Percentiles rank a stretch among this genome's conserved stretches.
phyloP scores from a whole-genome alignment of 768 basidiomycete genomes.

The Infundibulicybe gibba region DNA sequence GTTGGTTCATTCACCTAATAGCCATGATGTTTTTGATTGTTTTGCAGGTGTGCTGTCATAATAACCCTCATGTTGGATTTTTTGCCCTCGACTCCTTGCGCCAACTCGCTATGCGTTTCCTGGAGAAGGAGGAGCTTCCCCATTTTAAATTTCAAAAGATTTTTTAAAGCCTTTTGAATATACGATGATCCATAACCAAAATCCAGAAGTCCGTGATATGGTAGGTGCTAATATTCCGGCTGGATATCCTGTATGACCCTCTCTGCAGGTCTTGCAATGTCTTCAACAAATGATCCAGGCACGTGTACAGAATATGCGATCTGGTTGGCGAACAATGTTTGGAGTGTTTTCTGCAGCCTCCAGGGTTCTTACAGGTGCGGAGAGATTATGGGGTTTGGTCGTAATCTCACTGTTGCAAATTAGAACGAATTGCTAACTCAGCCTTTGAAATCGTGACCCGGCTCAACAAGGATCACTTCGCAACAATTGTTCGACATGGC shows the following conservation, averaged over 20 bases:
- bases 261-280: slow-evolving; percentile 84
- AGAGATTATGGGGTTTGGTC: not conserved
- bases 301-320: slow-evolving; percentile 90
- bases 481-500: slow-evolving; percentile 87
- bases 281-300: slow-evolving; percentile 99
- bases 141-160: slow-evolving; percentile 99
- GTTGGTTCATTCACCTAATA: slow-evolving; percentile 34
- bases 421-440: slow-evolving; percentile 87
- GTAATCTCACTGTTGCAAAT: not conserved
- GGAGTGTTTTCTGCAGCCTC: slow-evolving; percentile 97
- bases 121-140: slow-evolving; percentile 96
- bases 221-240: slow-evolving; percentile 32
- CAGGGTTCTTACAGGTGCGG: slow-evolving; percentile 80
- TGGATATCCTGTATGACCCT: slow-evolving; percentile 1
- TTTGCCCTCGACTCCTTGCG: slow-evolving; percentile 96
- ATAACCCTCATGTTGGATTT: slow-evolving; percentile 93
- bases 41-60: slow-evolving; percentile 94
- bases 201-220: slow-evolving; percentile 96
- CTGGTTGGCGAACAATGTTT: slow-evolving; percentile 99
- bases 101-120: slow-evolving; percentile 96
- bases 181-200: slow-evolving; percentile 95
- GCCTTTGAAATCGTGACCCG: slow-evolving; percentile 96
- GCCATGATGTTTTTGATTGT: slow-evolving; percentile 2
- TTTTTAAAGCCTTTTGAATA: slow-evolving; percentile 98
- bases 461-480: slow-evolving; percentile 88